Base-by-base conservation (phyloP, 371 early-diverging fungal species). In the Mucor sp. region DNA sequence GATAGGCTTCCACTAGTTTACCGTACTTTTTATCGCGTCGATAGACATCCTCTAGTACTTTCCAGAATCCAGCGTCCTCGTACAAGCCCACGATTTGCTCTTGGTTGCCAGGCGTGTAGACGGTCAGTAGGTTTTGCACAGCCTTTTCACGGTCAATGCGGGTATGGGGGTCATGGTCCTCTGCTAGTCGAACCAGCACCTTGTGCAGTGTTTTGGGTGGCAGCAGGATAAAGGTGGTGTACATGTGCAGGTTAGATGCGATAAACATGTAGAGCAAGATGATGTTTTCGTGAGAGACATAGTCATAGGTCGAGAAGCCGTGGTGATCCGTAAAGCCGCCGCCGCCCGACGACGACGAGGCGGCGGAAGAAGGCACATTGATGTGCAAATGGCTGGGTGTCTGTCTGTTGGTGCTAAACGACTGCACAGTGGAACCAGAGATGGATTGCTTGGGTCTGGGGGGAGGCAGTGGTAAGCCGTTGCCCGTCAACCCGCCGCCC, bases 61-160 rank as follows among this genome's bases (percentile, higher is more conserved):
- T 80, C 88, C 90, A 94, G 69, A 93, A 90, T 0, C 87, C 86
- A 6, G 89, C 90, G 28, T 85, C 76, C 69, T 90, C 88, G 66
- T 89, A 93, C 15, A 86, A 65, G 2, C 71, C 37, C 37, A 88
- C 75, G 73, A 91, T 83, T 21, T 75, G 76, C 11, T 85, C 83
- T 33, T 86, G 82, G 55, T 91, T 87, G 14, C 69, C 65, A 12
- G 90, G 89, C 5, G 83, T 84, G 71, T 87, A 90, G 1, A 89
- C 85, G 1, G 84, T 80, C 5, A 94, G 69, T 3, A 94, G 63
- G 9, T 83, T 84, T 69, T 89, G 83, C 0, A 93, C 85, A 1
- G 92, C 92, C 17, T 74, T 59, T 62, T 94, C 88, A 1, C 95
- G 85, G 62, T 90, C 91, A 21, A 85, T 79, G 9, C 85, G 80